phyloP scores from a whole-genome alignment of 2,329 filamentous ascomycete genomes.

The Pestalotiopsis fici region DNA sequence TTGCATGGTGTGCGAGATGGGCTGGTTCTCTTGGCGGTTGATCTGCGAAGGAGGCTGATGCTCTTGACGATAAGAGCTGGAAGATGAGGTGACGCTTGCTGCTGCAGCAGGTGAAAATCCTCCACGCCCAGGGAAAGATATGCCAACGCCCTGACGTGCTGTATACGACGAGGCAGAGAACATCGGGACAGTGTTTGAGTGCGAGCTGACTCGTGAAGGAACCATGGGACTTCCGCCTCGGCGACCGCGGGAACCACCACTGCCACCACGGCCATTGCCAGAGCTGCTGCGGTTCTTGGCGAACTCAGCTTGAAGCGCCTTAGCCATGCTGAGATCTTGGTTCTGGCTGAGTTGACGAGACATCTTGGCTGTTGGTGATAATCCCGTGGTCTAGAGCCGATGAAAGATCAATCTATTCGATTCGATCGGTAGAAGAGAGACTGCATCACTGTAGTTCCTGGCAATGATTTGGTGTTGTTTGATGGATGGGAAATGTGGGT shows the following conservation, averaged over 20 bases:
- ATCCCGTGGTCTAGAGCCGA: neutral
- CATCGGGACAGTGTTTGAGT: neutral
- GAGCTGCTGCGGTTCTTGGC: neutral
- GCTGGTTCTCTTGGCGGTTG: neutral
- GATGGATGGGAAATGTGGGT: neutral
- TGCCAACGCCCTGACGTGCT: neutral
- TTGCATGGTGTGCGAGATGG: neutral
- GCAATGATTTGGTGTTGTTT: neutral
- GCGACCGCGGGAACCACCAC: neutral
- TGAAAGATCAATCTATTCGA: neutral
- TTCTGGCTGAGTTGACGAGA: neutral
- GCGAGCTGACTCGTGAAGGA: neutral
- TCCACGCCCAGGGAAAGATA: neutral
- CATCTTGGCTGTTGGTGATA: neutral
- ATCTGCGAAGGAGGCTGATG: neutral
- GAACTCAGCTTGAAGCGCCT: neutral
- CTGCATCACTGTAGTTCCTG: neutral
- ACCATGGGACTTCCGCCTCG: neutral
- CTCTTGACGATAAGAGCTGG: neutral
- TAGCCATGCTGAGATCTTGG: neutral
- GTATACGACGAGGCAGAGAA: neutral
- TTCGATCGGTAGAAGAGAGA: neutral
- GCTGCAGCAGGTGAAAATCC: neutral
- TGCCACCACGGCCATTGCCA: neutral
- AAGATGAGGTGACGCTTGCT: neutral